These are phyloP conservation scores for Cylindricascospora bacillispora DNA, from an alignment of 1,139 yeast genomes.

Conservation along the genomic window DNA sequence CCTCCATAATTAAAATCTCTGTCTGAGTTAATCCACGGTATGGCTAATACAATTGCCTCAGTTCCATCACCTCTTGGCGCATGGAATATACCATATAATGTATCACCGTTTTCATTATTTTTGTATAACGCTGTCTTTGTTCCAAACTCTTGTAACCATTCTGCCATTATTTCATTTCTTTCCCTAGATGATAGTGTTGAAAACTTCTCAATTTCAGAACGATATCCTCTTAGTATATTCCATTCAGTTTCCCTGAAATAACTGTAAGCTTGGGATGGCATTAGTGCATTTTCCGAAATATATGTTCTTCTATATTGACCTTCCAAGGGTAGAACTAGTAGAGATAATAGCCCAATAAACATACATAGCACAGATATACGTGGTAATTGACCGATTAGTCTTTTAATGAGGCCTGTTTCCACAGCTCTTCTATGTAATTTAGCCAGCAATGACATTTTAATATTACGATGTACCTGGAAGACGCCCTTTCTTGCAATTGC, in stretches of 20 bases:
- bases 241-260: conserved; percentile 91
- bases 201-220: conserved; percentile 31
- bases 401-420: conserved; percentile 47
- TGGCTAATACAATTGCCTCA: conserved; percentile 83
- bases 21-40: conserved; percentile 69
- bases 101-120: conserved; percentile 33
- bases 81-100: conserved; percentile 74
- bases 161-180: conserved; percentile 35
- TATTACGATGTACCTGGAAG: no score
- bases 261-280: conserved; percentile 92
- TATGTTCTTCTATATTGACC: conserved; percentile 79
- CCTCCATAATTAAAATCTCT: conserved; percentile 65
- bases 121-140: conserved; percentile 46
- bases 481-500: no score
- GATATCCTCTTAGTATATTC: conserved; percentile 80
- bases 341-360: conserved; percentile 51
- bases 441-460: conserved; percentile 47
- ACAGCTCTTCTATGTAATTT: conserved; percentile 39
- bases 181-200: conserved; percentile 20
- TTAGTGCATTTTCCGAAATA: conserved; percentile 87
- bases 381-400: conserved; percentile 46
- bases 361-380: conserved; percentile 47
- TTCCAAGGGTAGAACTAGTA: conserved; percentile 53
- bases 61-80: conserved; percentile 96
- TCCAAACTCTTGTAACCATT: conserved; percentile 65